These are phyloP conservation scores for Melaleuca quinquenervia DNA, from an alignment of 345 rosid genomes.

Conservation along the genomic window DNA sequence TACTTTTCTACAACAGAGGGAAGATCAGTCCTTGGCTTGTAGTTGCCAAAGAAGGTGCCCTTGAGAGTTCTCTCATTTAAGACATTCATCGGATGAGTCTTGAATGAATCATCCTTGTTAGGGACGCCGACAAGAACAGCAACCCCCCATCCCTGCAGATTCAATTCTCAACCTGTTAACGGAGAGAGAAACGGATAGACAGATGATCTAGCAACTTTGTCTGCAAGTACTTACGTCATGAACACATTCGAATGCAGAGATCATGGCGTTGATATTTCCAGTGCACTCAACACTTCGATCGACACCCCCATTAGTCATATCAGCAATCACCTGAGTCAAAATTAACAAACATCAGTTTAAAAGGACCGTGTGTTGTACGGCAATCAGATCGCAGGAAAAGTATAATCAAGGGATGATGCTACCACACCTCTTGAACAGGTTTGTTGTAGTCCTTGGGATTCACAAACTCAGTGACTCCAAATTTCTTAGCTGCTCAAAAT, in stretches of 20 bases:
- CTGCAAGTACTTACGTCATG: constrained; percentile 42
- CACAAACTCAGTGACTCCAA: constrained; percentile 31
- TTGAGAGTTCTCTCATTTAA: constrained; percentile 34
- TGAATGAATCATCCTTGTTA: constrained; percentile 32
- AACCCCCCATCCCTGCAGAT: constrained; percentile 34
- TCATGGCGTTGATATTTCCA: constrained; percentile 59
- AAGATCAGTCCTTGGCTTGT: constrained; percentile 37
- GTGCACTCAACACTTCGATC: constrained; percentile 78
- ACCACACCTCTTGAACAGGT: constrained; percentile 21
- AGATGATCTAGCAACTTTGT: no score
- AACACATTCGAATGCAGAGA: constrained; percentile 81
- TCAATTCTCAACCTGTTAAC: no score
- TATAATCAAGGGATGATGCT: no score
- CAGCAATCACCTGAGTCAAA: constrained; percentile 40
- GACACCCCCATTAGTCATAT: constrained; percentile 66
- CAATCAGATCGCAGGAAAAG: no score
- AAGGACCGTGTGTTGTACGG: no score
- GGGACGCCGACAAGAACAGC: constrained; percentile 38
- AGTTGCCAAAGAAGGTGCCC: constrained; percentile 50
- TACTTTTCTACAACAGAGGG: constrained; percentile 37
- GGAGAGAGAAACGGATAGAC: no score
- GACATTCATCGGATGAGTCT: constrained; percentile 32
- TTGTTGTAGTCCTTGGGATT: constrained; percentile 24
- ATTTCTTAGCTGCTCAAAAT: constrained; percentile 21
- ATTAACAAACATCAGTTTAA: not conserved